Conservation (phyloP, 2,329 filamentous ascomycete species). For the Botrytis sinoallii region DNA sequence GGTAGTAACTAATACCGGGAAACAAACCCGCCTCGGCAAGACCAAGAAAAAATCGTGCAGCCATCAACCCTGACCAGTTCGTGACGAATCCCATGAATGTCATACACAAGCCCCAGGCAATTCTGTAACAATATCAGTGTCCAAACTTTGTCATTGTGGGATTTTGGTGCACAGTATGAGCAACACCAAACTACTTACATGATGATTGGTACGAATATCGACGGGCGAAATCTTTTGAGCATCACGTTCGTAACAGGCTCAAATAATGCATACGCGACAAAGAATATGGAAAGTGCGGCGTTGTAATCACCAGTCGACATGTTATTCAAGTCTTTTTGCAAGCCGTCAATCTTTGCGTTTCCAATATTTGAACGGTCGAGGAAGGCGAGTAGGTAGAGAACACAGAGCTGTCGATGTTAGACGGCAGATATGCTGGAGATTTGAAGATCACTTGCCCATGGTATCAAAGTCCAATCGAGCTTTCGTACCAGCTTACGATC, state of each 20-base stretch:
- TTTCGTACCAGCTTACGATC: conserved; percentile 61
- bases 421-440: conserved; percentile 15
- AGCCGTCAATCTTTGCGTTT: conserved; percentile 61
- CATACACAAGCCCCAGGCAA: conserved; percentile 67
- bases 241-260: conserved; percentile 73
- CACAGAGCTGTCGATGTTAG: conserved; percentile 51
- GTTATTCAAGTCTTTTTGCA: conserved; percentile 56
- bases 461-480: conserved; percentile 59
- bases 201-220: conserved; percentile 76
- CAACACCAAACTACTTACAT: conserved; percentile 53
- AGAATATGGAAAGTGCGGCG: conserved; percentile 75
- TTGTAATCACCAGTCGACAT: conserved; percentile 69
- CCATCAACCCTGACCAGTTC: conserved; percentile 37
- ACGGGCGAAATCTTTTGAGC: conserved; percentile 69
- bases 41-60: conserved; percentile 58
- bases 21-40: conserved; percentile 73
- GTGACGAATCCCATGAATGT: conserved; percentile 44
- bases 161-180: not conserved
- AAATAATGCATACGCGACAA: conserved; percentile 78
- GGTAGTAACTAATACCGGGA: conserved; percentile 74
- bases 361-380: conserved; percentile 78
- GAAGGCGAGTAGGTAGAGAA: conserved; percentile 73
- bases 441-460: conserved; percentile 45
- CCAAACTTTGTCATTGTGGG: not conserved
- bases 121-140: conserved; percentile 39